phyloP scores from a whole-genome alignment of 2,329 filamentous ascomycete species.

The Arthrobotrys iridis region DNA sequence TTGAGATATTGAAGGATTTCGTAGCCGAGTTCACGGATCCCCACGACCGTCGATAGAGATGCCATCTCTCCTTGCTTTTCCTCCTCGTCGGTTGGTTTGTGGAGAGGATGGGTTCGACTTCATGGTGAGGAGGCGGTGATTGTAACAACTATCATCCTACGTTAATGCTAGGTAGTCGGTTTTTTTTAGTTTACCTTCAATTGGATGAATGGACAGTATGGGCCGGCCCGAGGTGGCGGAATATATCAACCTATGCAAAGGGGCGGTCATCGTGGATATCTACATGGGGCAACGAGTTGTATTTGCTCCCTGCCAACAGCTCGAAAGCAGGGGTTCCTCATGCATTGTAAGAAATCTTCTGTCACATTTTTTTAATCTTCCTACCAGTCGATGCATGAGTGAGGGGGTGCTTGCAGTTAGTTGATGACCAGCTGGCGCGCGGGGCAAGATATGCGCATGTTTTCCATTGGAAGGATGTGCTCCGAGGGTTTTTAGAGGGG shows the following conservation, averaged over 20 bases:
- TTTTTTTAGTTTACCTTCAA: not conserved
- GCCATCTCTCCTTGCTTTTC: not conserved
- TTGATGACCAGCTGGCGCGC: slow-evolving; percentile 15
- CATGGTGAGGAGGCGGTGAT: not conserved
- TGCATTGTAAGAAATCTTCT: not conserved
- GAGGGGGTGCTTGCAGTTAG: slow-evolving; percentile 3
- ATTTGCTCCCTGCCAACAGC: not conserved
- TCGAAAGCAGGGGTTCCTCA: not conserved
- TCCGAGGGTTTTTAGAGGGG: not conserved
- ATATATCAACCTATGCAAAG: not conserved
- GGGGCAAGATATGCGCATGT: slow-evolving; percentile 7
- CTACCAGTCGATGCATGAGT: not conserved
- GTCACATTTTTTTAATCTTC: not conserved
- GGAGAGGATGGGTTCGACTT: not conserved
- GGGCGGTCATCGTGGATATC: not conserved
- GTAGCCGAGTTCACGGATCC: slow-evolving; percentile 2
- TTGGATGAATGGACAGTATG: not conserved
- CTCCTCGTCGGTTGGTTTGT: not conserved
- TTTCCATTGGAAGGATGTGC: slow-evolving; percentile 1
- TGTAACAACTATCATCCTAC: not conserved
- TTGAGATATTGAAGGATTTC: not conserved
- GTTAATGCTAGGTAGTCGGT: not conserved
- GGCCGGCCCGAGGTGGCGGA: not conserved
- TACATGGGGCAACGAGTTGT: not conserved
- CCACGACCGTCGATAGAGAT: not conserved